Base-by-base conservation (phyloP, 2,329 filamentous ascomycete genomes). In the Cladosporium colombiae region DNA sequence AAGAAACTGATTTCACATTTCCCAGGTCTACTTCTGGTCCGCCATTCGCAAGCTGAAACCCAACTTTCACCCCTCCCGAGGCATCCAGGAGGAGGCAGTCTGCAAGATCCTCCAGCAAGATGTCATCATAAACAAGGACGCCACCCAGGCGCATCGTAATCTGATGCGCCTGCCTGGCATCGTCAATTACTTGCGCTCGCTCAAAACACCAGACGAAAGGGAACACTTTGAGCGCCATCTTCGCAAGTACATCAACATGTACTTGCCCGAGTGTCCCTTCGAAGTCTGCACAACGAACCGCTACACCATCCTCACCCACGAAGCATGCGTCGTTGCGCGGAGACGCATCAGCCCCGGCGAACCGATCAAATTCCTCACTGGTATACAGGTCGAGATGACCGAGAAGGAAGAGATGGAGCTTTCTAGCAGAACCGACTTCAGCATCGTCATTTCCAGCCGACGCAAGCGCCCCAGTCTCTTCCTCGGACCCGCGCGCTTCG, bases 241-340 rank as follows among this genome's bases (percentile, higher is more conserved):
- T 69, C 90, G 90, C 70, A 92, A 93, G 73, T 99, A 99, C 79
- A 88, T 96, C 76, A 90, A 91, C 69, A 94, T 97, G 68, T 98
- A 98, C 80, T 84, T 94, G 49, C 91, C 93, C 4, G 94, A 98
- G 72, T 97, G 92, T 74, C 92, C 94, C 0, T 98, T 95, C 79
- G 95, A 99, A 77, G 93, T 99, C 71, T 90, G 91, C 21, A 91
- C 88, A 2, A 98, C 95, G 40, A 98, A 98, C 77, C 89, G 95
- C 63, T 99, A 98, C 80, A 97, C 93, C 5, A 93, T 98, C 69
- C 89, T 88, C 63, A 91, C 89, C 33, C 91, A 96, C 69, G 95
- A 99, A 78, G 95, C 95, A 13, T 89, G 91, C 23, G 87, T 97
- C 55, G 91, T 90, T 3, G 94, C 96, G 11, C 87, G 95, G 52